Percentiles rank a stretch among this genome's conserved stretches.
Conservation (phyloP, 2,329 filamentous ascomycete genomes). For the Phialophora tarda region DNA sequence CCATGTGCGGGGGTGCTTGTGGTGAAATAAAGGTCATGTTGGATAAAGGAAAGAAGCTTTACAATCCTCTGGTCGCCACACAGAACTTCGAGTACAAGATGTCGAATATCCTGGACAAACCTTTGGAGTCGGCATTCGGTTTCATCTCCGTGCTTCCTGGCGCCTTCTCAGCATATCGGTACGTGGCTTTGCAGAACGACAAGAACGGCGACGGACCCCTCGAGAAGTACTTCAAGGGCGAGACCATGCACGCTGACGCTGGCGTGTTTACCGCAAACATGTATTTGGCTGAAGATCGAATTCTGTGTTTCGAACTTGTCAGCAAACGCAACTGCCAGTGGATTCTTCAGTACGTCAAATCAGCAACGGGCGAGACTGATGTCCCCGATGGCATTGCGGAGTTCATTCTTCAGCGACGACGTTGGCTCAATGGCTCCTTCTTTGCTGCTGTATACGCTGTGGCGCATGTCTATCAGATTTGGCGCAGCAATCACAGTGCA, state of each 20-base stretch:
- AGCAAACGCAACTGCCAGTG: constrained; percentile 97
- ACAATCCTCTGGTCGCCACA: constrained; percentile 92
- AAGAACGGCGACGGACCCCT: constrained; percentile 90
- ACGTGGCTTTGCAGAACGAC: constrained; percentile 92
- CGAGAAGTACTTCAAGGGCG: constrained; percentile 95
- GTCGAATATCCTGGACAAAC: constrained; percentile 98
- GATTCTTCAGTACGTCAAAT: constrained; percentile 98
- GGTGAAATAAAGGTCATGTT: constrained; percentile 99
- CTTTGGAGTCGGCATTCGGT: constrained; percentile 93
- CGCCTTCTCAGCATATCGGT: constrained; percentile 98
- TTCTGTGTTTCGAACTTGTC: constrained; percentile 75
- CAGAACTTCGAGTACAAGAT: constrained; percentile 99
- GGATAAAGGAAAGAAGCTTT: constrained; percentile 79
- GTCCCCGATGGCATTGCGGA: constrained; percentile 94
- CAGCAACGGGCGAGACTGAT: constrained; percentile 93
- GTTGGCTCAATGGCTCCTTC: constrained; percentile 98
- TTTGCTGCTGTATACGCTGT: constrained; percentile 96
- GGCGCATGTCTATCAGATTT: constrained; percentile 94
- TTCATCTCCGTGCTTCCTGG: constrained; percentile 97
- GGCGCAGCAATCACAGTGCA: constrained; percentile 87
- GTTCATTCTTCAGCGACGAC: constrained; percentile 92
- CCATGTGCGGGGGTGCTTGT: constrained; percentile 96
- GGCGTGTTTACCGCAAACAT: constrained; percentile 95
- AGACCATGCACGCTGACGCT: constrained; percentile 92
- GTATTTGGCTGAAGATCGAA: constrained; percentile 59